Evolutionary conservation across 140 eudicot species (phyloP), one percentile per base, ranked within the genome.

Genomic region (Anethum foeniculum): DNA sequence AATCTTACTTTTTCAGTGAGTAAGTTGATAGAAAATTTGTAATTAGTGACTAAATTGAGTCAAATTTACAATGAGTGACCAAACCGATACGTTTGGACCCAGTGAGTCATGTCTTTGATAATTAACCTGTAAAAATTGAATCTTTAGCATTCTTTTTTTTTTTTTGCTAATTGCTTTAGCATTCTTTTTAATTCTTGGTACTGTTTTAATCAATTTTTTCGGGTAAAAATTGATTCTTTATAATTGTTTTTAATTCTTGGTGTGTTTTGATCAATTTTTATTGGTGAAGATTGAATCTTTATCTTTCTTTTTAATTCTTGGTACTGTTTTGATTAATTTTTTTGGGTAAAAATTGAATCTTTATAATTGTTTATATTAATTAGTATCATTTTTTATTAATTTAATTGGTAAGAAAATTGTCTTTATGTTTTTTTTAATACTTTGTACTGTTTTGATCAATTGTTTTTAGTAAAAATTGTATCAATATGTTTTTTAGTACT

Each of bases 171-270:
- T n/a, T n/a, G n/a, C n/a, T n/a, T n/a, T n/a, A n/a, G n/a, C n/a
- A n/a, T n/a, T n/a, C n/a, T n/a, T n/a, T n/a, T n/a, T n/a, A n/a
- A n/a, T n/a, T n/a, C n/a, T n/a, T n/a, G n/a, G n/a, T 34, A 34
- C 38, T 34, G 38, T 34, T 34, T 34, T 34, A 1, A 34, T 34
- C 38, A 34, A 3, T 34, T 34, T 34, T 34, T 34, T 1, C 38
- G 1, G 38, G 38, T 93, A 87, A 65, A 19, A 44, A 27, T 32
- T 41, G 30, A 36, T 2, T 71, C n/a, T 41, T 41, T 41, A 7
- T 46, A 6, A 25, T 1, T 51, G 3, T 36, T 28, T 69, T 27
- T 69, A 0, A 11, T 65, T 27, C 3, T 64, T 27, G 7, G 9
- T 27, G 8, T 64, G 38, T 64, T n/a, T 64, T 64, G 10, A 23